Conservation (phyloP, 2,329 filamentous ascomycete species). For the Drechslerella stenobrocha region DNA sequence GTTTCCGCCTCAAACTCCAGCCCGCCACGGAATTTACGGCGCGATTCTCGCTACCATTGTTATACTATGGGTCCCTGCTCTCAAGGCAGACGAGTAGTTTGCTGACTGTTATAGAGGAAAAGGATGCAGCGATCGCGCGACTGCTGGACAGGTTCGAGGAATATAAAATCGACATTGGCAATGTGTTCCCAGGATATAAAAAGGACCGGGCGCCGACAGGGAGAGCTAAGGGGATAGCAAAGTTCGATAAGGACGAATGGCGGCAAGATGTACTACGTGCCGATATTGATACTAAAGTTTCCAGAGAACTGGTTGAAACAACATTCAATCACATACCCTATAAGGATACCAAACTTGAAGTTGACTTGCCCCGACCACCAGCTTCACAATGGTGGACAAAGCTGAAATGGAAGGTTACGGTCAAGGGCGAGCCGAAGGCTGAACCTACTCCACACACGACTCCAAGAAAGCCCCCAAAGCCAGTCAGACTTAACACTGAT, state of each 20-base stretch:
- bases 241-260: constrained; percentile 57
- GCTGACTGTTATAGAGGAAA: constrained; percentile 59
- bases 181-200: constrained; percentile 60
- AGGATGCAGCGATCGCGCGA: constrained; percentile 63
- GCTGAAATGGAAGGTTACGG: constrained; percentile 35
- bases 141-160: constrained; percentile 62
- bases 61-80: constrained; percentile 58
- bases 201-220: constrained; percentile 56
- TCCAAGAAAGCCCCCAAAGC: constrained; percentile 39
- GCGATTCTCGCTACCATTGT: constrained; percentile 60
- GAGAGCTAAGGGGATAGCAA: constrained; percentile 59
- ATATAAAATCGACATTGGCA: constrained; percentile 60
- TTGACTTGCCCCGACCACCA: constrained; percentile 18
- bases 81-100: constrained; percentile 58
- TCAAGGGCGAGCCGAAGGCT: constrained; percentile 42
- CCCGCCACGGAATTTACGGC: constrained; percentile 56
- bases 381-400: constrained; percentile 43
- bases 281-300: constrained; percentile 22
- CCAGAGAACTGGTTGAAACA: constrained; percentile 36
- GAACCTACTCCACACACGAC: constrained; percentile 31
- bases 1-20: constrained; percentile 61
- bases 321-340: constrained; percentile 22
- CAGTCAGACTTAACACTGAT: constrained; percentile 35
- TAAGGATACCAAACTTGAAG: constrained; percentile 16
- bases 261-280: constrained; percentile 18